A percentile compares a stretch with the other conserved stretches of the same genome.
These are phyloP conservation scores for Salvia rosmarinus DNA, from an alignment of 257 asterid genomes.

Conservation along the genomic window DNA sequence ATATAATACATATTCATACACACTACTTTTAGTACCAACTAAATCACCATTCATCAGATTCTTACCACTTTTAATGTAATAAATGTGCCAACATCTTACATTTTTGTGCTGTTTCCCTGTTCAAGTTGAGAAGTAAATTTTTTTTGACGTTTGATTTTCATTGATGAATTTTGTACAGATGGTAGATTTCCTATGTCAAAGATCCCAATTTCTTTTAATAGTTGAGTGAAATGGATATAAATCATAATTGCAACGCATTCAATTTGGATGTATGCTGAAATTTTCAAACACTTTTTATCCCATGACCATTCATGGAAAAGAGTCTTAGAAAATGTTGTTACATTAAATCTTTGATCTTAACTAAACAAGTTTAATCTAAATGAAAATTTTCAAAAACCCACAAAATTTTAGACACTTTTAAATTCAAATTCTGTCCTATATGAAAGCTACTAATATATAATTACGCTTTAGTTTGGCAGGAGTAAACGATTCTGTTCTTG, in stretches of 20 bases:
- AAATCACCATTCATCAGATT: no score
- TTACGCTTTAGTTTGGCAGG: neutral
- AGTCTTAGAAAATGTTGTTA: neutral
- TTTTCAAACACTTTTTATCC: neutral
- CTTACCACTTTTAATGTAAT: neutral
- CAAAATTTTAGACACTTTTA: neutral
- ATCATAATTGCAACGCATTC: no score
- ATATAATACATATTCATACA: neutral
- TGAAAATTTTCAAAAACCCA: constrained; percentile 8
- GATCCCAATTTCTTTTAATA: no score
- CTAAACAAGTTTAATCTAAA: neutral
- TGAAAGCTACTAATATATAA: neutral
- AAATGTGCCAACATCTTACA: no score
- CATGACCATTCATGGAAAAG: neutral
- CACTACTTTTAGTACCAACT: neutral
- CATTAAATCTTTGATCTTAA: neutral
- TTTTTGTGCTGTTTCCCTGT: neutral
- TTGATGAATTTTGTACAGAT: no score
- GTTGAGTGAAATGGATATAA: no score
- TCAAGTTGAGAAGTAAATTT: neutral
- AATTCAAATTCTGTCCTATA: neutral
- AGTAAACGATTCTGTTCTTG: neutral
- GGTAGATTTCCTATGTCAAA: no score
- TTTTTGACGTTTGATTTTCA: neutral
- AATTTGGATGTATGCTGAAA: no score